Conservation (phyloP, 495 filamentous ascomycete genomes). For the Penicillium turbatum region DNA sequence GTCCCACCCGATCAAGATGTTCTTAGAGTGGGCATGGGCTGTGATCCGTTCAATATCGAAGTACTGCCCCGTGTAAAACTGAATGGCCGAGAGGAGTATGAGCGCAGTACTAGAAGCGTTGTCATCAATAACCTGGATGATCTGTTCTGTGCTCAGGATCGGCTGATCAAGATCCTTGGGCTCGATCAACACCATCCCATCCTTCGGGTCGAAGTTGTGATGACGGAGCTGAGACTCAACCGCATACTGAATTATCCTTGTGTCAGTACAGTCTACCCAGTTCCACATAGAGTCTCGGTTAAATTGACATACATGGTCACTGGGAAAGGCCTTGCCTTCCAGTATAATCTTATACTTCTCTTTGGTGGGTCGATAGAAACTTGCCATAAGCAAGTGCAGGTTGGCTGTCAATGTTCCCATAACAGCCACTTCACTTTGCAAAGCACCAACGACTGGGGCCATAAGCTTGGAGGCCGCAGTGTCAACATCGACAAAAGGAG, state of each 20-base stretch:
- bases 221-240: constrained; percentile 81
- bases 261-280: constrained; percentile 1
- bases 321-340: constrained; percentile 91
- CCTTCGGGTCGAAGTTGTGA: constrained; percentile 63
- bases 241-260: constrained; percentile 62
- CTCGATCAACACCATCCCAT: constrained; percentile 72
- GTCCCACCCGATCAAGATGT: constrained; percentile 87
- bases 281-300: background rate
- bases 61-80: constrained; percentile 92
- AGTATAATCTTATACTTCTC: constrained; percentile 84
- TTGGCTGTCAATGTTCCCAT: constrained; percentile 95
- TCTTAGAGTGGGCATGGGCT: constrained; percentile 65
- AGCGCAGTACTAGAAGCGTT: constrained; percentile 75
- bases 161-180: constrained; percentile 50
- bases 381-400: constrained; percentile 83
- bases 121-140: constrained; percentile 68
- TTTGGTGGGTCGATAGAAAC: constrained; percentile 78
- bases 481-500: constrained; percentile 79
- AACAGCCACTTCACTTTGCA: constrained; percentile 73
- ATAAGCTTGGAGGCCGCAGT: constrained; percentile 65
- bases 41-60: constrained; percentile 87
- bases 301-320: constrained; percentile 64
- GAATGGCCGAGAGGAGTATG: constrained; percentile 82
- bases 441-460: constrained; percentile 82
- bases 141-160: constrained; percentile 64